phyloP scores from a whole-genome alignment of 2,329 filamentous ascomycete species.

The Phaeoacremonium minimum region DNA sequence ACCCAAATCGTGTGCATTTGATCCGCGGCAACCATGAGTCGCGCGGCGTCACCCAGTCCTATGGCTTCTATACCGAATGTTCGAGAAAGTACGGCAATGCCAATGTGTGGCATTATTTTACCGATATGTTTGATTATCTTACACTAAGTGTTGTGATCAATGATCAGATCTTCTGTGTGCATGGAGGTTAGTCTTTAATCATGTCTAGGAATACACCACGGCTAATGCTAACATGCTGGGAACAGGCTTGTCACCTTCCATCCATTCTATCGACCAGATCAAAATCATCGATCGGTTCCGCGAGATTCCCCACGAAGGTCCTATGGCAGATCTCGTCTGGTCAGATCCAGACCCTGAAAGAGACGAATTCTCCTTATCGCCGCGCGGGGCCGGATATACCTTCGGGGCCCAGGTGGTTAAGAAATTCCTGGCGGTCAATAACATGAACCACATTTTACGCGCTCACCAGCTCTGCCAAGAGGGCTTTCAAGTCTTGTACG shows the following conservation, averaged over 20 bases:
- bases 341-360: conserved; percentile 96
- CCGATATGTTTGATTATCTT: conserved; percentile 99
- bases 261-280: conserved; percentile 98
- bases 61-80: conserved; percentile 98
- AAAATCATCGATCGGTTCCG: conserved; percentile 99
- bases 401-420: conserved; percentile 97
- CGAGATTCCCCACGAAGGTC: conserved; percentile 96
- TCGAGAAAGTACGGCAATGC: conserved; percentile 97
- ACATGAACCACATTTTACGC: conserved; percentile 94
- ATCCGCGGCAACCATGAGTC: conserved; percentile 98
- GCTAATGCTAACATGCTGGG: neutral
- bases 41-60: conserved; percentile 94
- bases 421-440: conserved; percentile 96
- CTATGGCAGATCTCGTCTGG: conserved; percentile 99
- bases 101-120: conserved; percentile 99
- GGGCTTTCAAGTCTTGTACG: conserved; percentile 94
- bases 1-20: conserved; percentile 90
- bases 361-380: conserved; percentile 93
- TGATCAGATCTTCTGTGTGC: conserved; percentile 98
- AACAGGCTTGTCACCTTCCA: conserved; percentile 74
- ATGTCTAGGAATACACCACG: conserved; percentile 1
- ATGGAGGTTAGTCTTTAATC: conserved; percentile 62
- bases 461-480: conserved; percentile 99
- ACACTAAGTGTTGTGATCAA: conserved; percentile 97
- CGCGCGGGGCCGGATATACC: conserved; percentile 91